Conservation (phyloP, 2,329 filamentous ascomycete genomes). For the Calonectria pauciramosa region DNA sequence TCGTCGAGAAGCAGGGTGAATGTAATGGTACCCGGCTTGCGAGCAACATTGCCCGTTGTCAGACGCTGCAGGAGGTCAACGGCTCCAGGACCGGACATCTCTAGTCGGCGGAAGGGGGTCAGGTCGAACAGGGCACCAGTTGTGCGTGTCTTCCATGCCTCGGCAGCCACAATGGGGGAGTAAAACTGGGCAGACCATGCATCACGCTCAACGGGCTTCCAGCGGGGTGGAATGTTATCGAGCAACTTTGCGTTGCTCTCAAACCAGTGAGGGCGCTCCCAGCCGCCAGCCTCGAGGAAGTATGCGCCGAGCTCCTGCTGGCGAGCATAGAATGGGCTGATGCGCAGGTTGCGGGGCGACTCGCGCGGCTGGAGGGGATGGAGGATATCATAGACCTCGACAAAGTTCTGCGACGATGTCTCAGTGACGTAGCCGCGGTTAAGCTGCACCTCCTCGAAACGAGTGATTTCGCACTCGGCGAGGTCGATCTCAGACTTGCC, state of each 20-base stretch:
- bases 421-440: slow-evolving; percentile 68
- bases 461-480: slow-evolving; percentile 69
- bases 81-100: slow-evolving; percentile 70
- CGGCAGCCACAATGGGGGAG: slow-evolving; percentile 70
- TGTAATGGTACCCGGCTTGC: slow-evolving; percentile 63
- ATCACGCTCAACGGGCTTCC: slow-evolving; percentile 69
- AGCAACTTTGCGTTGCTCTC: slow-evolving; percentile 68
- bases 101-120: slow-evolving; percentile 70
- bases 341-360: slow-evolving; percentile 70
- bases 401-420: slow-evolving; percentile 72
- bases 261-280: slow-evolving; percentile 76
- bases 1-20: slow-evolving; percentile 70
- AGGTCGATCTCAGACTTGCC: slow-evolving; percentile 70
- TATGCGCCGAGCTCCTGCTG: slow-evolving; percentile 69
- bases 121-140: slow-evolving; percentile 74
- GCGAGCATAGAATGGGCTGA: slow-evolving; percentile 69
- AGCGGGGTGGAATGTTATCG: slow-evolving; percentile 63
- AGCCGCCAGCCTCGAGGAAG: slow-evolving; percentile 71
- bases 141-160: slow-evolving; percentile 76
- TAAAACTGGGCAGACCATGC: slow-evolving; percentile 70
- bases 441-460: slow-evolving; percentile 74
- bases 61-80: slow-evolving; percentile 67
- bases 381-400: slow-evolving; percentile 75
- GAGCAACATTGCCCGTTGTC: slow-evolving; percentile 63
- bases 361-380: slow-evolving; percentile 71